phyloP scores from a whole-genome alignment of 192 early-diverging fungal species.

The Coemansia nantahalensis region DNA sequence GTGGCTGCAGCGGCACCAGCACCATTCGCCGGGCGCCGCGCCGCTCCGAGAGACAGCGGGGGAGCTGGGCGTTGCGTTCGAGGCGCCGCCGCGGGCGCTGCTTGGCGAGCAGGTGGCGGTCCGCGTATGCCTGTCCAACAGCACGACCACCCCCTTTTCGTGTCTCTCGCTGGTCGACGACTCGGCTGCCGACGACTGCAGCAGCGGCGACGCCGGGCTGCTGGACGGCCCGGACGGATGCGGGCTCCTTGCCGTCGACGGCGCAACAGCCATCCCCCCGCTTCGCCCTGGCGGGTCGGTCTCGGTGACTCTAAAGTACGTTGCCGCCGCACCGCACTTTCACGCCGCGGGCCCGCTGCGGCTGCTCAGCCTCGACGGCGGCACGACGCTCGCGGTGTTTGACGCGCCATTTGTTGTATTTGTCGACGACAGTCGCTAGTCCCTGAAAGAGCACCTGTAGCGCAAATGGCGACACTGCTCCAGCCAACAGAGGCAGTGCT shows the following conservation, averaged over 20 bases:
- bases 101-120: constrained; percentile 35
- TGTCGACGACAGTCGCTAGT: no score
- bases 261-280: constrained; percentile 27
- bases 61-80: constrained; percentile 23
- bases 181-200: neutral
- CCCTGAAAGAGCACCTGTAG: no score
- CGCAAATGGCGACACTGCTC: no score
- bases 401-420: constrained; percentile 46
- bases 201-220: neutral
- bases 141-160: constrained; percentile 19
- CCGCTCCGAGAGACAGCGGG: neutral
- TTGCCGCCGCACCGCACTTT: constrained; percentile 42
- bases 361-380: constrained; percentile 23
- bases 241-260: constrained; percentile 15
- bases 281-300: constrained; percentile 35
- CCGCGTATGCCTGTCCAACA: constrained; percentile 32
- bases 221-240: neutral
- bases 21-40: neutral
- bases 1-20: constrained; percentile 4
- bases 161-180: constrained; percentile 28
- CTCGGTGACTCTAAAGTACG: constrained; percentile 26
- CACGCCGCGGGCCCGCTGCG: constrained; percentile 27
- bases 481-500: neutral
- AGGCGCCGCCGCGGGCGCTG: constrained; percentile 25
- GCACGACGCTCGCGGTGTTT: constrained; percentile 22